phyloP scores from a whole-genome alignment of 257 asterid species.

The Capsicum rhomboideum region DNA sequence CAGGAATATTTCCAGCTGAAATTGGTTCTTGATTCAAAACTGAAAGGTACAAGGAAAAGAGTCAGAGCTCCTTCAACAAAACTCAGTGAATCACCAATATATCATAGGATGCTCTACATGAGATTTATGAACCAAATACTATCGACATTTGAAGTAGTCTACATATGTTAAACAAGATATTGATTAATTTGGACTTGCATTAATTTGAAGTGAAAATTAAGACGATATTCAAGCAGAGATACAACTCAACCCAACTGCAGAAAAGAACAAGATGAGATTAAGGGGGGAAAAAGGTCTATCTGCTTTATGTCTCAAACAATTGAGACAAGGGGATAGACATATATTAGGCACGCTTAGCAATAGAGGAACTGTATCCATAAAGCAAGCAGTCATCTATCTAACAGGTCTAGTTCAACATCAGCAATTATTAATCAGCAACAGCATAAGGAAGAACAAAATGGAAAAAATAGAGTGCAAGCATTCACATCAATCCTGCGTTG shows the following conservation, averaged over 20 bases:
- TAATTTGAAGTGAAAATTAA: neutral
- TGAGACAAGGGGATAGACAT: neutral
- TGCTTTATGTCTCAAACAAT: neutral
- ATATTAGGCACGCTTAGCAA: neutral
- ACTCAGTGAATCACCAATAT: neutral
- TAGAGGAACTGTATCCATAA: neutral
- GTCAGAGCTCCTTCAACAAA: constrained; percentile 9
- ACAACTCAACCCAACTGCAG: neutral
- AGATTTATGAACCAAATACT: neutral
- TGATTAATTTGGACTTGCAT: neutral
- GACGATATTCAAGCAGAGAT: neutral
- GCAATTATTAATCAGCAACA: neutral
- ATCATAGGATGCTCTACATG: neutral
- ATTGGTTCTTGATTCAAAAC: constrained; percentile 50
- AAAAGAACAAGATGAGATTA: neutral
- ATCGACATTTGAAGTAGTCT: neutral
- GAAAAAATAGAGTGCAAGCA: neutral
- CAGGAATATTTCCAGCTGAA: constrained; percentile 47
- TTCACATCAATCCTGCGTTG: neutral
- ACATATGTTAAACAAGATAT: neutral
- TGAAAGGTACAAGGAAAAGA: constrained; percentile 15
- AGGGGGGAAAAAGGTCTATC: neutral
- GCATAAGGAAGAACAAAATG: neutral
- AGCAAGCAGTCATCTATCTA: neutral
- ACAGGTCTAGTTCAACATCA: neutral